phyloP scores from a whole-genome alignment of 768 basidiomycete genomes.

The Dacryopinax primogenitus region DNA sequence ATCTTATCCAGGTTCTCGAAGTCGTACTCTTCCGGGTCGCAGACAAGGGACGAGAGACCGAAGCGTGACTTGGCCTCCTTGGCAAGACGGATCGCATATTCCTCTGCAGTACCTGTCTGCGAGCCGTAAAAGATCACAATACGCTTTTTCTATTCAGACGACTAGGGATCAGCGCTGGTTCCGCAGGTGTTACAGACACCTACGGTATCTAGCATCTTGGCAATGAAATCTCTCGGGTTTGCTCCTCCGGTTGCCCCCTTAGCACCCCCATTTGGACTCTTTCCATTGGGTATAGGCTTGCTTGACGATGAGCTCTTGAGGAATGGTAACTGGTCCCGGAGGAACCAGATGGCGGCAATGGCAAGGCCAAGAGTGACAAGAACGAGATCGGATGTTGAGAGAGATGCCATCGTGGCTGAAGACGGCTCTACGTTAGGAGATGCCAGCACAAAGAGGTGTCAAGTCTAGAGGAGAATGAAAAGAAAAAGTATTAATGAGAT shows the following conservation, averaged over 20 bases:
- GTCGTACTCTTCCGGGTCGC: slow-evolving; percentile 97
- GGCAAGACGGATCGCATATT: slow-evolving; percentile 92
- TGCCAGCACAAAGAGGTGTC: not conserved
- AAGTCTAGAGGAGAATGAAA: not conserved
- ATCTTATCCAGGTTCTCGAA: slow-evolving; percentile 90
- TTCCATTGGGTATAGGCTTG: not conserved
- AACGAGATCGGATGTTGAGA: slow-evolving; percentile 45
- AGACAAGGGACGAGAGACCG: slow-evolving; percentile 87
- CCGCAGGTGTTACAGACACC: slow-evolving; percentile 23
- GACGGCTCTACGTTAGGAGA: not conserved
- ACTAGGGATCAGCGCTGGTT: slow-evolving; percentile 10
- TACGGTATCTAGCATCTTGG: slow-evolving; percentile 88
- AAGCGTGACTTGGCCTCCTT: slow-evolving; percentile 97
- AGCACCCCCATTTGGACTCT: slow-evolving; percentile 24
- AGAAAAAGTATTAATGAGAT: not conserved
- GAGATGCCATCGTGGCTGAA: not conserved
- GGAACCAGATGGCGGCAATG: slow-evolving; percentile 67
- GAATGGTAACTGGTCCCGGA: slow-evolving; percentile 66
- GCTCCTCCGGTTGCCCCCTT: slow-evolving; percentile 48
- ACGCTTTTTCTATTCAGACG: slow-evolving; percentile 71
- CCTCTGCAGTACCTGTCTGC: slow-evolving; percentile 96
- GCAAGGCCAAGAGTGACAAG: slow-evolving; percentile 62
- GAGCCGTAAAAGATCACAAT: slow-evolving; percentile 96
- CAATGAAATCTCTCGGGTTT: slow-evolving; percentile 87
- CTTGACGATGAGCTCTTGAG: slow-evolving; percentile 38